phyloP scores from a whole-genome alignment of 805 yeast species.

The Yarrowia bubula region DNA sequence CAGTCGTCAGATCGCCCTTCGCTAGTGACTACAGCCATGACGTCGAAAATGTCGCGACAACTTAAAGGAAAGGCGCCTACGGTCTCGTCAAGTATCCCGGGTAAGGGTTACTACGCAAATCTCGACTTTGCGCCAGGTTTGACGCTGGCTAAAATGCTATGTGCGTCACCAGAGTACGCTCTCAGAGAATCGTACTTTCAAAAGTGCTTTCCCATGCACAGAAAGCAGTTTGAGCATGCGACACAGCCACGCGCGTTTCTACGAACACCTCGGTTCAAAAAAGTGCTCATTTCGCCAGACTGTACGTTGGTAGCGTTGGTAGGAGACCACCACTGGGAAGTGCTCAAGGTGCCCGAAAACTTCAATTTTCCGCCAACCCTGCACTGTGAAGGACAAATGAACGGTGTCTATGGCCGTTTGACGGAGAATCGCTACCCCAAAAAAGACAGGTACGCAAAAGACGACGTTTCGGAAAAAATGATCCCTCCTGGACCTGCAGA shows the following conservation, averaged over 20 bases:
- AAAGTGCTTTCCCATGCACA: slow-evolving; percentile 78
- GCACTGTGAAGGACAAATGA: slow-evolving; percentile 37
- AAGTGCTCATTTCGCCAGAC: slow-evolving; percentile 59
- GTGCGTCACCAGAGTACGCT: slow-evolving; percentile 1
- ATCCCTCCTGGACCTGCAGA: slow-evolving; percentile 19
- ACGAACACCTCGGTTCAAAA: slow-evolving; percentile 44
- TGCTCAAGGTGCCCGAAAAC: slow-evolving; percentile 53
- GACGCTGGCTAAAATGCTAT: not conserved
- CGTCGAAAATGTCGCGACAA: not conserved
- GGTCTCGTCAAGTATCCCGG: not conserved
- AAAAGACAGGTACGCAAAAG: slow-evolving; percentile 2
- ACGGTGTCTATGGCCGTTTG: slow-evolving; percentile 17
- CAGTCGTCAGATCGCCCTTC: not conserved
- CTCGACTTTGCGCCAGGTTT: not conserved
- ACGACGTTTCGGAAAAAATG: not conserved
- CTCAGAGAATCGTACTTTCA: slow-evolving; percentile 50
- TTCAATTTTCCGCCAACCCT: slow-evolving; percentile 53
- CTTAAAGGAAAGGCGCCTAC: not conserved
- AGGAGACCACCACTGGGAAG: slow-evolving; percentile 70
- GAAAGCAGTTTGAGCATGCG: slow-evolving; percentile 56
- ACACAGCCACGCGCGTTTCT: slow-evolving; percentile 54
- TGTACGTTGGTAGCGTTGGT: slow-evolving; percentile 63
- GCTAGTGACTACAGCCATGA: not conserved
- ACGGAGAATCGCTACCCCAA: not conserved
- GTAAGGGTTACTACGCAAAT: slow-evolving; percentile 3